Conservation (phyloP, 139 green algal species). For the Micromonas pusilla region DNA sequence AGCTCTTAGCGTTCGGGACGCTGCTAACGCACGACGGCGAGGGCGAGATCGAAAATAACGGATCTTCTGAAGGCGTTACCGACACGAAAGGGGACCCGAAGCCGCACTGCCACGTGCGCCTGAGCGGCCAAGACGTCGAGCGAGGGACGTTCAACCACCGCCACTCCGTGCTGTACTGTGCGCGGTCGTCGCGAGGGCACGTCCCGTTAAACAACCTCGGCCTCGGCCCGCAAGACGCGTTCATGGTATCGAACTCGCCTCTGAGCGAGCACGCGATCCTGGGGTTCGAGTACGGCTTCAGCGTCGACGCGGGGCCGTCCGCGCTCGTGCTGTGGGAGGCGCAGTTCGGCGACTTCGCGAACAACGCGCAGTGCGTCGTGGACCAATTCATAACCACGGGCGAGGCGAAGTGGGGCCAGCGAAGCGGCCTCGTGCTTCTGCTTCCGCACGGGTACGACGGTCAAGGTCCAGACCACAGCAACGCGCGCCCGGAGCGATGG, state of each 20-base stretch:
- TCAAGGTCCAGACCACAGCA: slow-evolving; percentile 71
- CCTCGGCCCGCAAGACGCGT: slow-evolving; percentile 46
- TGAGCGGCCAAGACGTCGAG: slow-evolving; percentile 73
- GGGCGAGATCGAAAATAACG: too few relatives aligned
- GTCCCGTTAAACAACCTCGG: slow-evolving; percentile 50
- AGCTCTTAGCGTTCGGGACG: slow-evolving; percentile 15
- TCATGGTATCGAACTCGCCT: slow-evolving; percentile 42
- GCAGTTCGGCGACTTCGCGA: slow-evolving; percentile 88
- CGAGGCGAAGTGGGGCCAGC: slow-evolving; percentile 71
- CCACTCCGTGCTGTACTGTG: slow-evolving; percentile 60
- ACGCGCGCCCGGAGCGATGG: slow-evolving; percentile 67
- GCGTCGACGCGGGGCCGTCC: slow-evolving; percentile 34
- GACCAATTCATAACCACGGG: slow-evolving; percentile 70
- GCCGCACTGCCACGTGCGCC: slow-evolving; percentile 24
- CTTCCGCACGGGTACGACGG: slow-evolving; percentile 92
- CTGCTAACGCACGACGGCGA: too few relatives aligned
- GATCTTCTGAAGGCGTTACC: too few relatives aligned
- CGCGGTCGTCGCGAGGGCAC: slow-evolving; percentile 28
- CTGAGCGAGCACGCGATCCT: slow-evolving; percentile 54
- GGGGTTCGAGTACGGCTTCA: slow-evolving; percentile 80
- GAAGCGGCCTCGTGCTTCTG: slow-evolving; percentile 61
- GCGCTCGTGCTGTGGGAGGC: slow-evolving; percentile 72
- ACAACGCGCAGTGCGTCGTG: slow-evolving; percentile 72
- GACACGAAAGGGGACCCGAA: not conserved
- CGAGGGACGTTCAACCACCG: slow-evolving; percentile 77